A percentile compares a stretch with the other conserved stretches of the same genome.
phyloP scores from a whole-genome alignment of 192 early-diverging fungal genomes.

The Coemansia sp. region DNA sequence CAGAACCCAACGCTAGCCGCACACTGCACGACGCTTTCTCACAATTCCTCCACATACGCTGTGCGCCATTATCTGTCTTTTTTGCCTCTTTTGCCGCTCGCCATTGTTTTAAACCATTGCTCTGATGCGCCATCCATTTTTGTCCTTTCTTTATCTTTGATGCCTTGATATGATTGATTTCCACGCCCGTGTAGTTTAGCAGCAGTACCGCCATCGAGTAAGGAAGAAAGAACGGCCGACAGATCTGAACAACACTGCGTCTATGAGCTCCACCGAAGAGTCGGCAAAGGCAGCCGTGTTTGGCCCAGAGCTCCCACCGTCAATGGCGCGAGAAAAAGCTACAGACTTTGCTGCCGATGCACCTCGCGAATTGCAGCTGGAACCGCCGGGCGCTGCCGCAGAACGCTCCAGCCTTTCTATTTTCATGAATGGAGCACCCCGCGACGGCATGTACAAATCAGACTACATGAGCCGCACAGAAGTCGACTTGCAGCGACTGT shows the following conservation, averaged over 20 bases:
- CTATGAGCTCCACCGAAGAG: slow-evolving; percentile 4
- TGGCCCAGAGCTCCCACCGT: slow-evolving; percentile 49
- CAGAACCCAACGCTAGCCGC: no score
- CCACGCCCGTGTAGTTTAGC: background rate
- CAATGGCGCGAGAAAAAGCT: slow-evolving; percentile 34
- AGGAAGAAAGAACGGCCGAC: background rate
- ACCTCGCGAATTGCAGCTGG: background rate
- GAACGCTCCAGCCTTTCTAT: slow-evolving; percentile 18
- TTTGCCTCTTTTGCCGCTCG: background rate
- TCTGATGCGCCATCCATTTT: background rate
- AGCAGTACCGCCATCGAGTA: background rate
- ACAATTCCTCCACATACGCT: background rate
- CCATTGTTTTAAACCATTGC: background rate
- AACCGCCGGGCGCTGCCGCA: background rate
- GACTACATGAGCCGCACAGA: slow-evolving; percentile 32
- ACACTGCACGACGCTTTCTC: background rate
- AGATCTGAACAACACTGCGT: background rate
- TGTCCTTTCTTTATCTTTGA: slow-evolving; percentile 4
- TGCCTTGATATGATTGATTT: background rate
- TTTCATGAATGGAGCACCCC: slow-evolving; percentile 11
- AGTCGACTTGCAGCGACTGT: slow-evolving; percentile 30
- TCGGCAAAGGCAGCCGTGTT: slow-evolving; percentile 17
- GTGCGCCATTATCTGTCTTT: background rate
- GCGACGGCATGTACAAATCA: slow-evolving; percentile 15
- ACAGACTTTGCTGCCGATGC: background rate